A percentile compares a stretch with the other conserved stretches of the same genome.
Conservation (phyloP, 2,329 filamentous ascomycete genomes). For the Knufia fluminis region DNA sequence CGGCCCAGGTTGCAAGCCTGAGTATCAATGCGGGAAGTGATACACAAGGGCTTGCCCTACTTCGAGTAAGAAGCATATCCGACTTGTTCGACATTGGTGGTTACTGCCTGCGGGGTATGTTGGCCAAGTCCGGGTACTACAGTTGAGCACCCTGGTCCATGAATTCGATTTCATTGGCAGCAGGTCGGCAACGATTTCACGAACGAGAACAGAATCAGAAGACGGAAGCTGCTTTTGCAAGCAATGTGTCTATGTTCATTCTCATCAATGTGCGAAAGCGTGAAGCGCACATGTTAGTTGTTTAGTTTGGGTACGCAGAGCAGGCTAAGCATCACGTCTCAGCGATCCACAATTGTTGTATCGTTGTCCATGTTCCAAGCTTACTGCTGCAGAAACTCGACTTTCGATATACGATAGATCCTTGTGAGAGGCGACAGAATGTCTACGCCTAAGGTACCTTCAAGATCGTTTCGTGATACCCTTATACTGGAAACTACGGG, state of each 20-base stretch:
- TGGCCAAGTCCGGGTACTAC: background rate
- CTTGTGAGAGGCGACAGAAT: too few relatives aligned
- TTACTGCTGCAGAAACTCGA: too few relatives aligned
- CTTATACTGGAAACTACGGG: too few relatives aligned
- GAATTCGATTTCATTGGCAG: background rate
- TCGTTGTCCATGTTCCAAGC: background rate
- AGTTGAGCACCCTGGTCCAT: background rate
- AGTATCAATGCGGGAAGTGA: background rate
- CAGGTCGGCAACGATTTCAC: background rate
- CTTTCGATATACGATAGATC: too few relatives aligned
- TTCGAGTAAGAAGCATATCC: too few relatives aligned
- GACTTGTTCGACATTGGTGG: background rate
- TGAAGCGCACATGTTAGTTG: slow-evolving; percentile 3
- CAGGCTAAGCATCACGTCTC: background rate
- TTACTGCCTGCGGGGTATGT: background rate
- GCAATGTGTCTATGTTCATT: too few relatives aligned
- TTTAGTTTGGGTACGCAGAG: slow-evolving; percentile 3
- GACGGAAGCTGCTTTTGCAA: too few relatives aligned
- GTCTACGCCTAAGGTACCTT: too few relatives aligned
- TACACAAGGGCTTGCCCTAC: too few relatives aligned
- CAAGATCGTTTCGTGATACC: too few relatives aligned
- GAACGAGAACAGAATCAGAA: too few relatives aligned
- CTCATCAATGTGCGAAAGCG: background rate
- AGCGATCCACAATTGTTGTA: background rate
- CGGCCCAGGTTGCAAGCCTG: too few relatives aligned